Evolutionary conservation across 2,329 filamentous ascomycete species (phyloP), one percentile per base, ranked within the genome.

Genomic region (Aspergillus fumigatiaffinis): DNA sequence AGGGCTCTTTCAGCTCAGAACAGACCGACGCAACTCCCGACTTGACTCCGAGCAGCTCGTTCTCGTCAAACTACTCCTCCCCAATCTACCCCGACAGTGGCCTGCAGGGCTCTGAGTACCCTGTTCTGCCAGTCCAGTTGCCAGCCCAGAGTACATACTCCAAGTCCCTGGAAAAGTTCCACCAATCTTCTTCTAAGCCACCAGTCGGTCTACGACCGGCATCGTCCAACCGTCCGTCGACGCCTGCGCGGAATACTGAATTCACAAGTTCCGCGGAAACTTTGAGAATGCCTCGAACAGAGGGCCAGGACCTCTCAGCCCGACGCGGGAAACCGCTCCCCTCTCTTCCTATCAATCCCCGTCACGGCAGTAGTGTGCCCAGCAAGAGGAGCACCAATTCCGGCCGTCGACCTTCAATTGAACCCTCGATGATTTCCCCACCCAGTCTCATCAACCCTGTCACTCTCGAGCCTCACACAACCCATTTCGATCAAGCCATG

Each of bases 401-500:
- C 26, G 54, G 65, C 28, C 59, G 63, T 1, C 66, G 70, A 1
- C 63, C 70, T 49, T 67, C 69, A 3, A 68, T 76, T 41, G 72
- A 74, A 28, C 63, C 72, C 4, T 74, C 72, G 0, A 73, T 73
- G 69, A 75, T 75, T 50, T 75, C 73, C 3, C 69, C 73, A 23
- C 73, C 73, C 3, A 66, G 66, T 51, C 62, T 73, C 42, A 71
- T 74, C 56, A 73, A 76, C 52, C 73, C 72, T 0, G 70, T 75
- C 2, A 75, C 73, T 1, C 67, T 72, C 63, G 73, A 76, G 53
- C 73, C 73, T 6, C 73, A 76, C 54, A 66, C 66, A 12, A 70
- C 72, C 2, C 72, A 73, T 42, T 75, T 75, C 35, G 73, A 76
- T 35, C 70, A 73, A 57, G 70, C 73, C 23, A 60, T 76, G n/a